These are phyloP conservation scores for Globisporangium yorkense DNA, from an alignment of 352 stramenopile species.

Conservation along the genomic window DNA sequence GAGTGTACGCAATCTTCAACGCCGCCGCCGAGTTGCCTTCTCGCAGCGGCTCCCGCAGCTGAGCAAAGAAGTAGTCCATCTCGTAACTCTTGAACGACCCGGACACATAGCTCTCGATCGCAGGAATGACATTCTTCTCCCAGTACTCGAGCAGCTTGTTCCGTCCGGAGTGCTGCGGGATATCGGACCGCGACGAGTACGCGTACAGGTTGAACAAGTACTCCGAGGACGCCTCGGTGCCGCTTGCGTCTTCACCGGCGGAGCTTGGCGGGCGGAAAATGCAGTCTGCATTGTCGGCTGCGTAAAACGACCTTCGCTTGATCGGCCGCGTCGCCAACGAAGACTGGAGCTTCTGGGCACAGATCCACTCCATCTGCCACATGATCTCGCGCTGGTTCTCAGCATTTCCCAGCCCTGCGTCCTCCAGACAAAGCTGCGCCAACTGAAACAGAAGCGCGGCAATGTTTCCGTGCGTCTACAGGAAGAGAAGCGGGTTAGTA, in stretches of 20 bases:
- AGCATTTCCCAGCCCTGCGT: conserved; percentile 29
- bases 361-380: conserved; percentile 43
- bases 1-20: conserved; percentile 73
- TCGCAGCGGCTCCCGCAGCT: conserved; percentile 64
- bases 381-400: conserved; percentile 26
- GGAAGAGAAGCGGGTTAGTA: background rate
- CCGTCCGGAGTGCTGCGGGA: conserved; percentile 59
- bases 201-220: conserved; percentile 73
- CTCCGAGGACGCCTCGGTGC: conserved; percentile 16
- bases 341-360: conserved; percentile 32
- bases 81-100: conserved; percentile 84
- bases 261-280: conserved; percentile 20
- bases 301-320: conserved; percentile 25
- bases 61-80: conserved; percentile 86
- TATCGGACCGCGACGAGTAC: conserved; percentile 49
- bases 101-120: conserved; percentile 74
- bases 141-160: conserved; percentile 84
- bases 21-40: conserved; percentile 71
- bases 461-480: conserved; percentile 50
- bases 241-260: background rate
- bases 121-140: conserved; percentile 82
- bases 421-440: conserved; percentile 43
- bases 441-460: conserved; percentile 55
- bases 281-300: conserved; percentile 26
- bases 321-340: conserved; percentile 40